phyloP scores from a whole-genome alignment of 2,329 filamentous ascomycete species.

The Rhynchosporium secalis region DNA sequence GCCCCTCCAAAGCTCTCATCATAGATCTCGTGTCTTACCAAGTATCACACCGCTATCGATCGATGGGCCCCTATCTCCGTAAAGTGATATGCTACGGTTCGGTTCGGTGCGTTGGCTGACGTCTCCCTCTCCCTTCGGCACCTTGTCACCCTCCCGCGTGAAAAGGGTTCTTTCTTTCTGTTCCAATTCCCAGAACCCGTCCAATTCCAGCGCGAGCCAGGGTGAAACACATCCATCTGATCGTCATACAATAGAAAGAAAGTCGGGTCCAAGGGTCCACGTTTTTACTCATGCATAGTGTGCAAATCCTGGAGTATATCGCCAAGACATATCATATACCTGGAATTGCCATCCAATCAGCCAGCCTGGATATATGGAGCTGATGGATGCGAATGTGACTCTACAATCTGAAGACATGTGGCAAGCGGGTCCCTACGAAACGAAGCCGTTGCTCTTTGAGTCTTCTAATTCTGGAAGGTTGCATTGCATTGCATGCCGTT shows the following conservation, averaged over 20 bases:
- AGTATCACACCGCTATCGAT: slow-evolving; percentile 13
- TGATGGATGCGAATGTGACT: neutral
- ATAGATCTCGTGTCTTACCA: neutral
- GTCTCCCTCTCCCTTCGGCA: neutral
- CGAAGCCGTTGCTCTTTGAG: neutral
- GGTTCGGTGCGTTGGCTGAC: neutral
- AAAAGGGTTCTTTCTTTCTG: slow-evolving; percentile 1
- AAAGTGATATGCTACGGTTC: neutral
- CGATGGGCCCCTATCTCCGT: neutral
- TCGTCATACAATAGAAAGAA: slow-evolving; percentile 19
- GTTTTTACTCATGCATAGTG: slow-evolving; percentile 31
- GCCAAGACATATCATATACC: neutral
- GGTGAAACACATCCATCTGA: slow-evolving; percentile 31
- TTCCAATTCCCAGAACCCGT: slow-evolving; percentile 22
- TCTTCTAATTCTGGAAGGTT: neutral
- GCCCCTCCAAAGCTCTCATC: slow-evolving; percentile 6
- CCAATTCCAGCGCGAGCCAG: slow-evolving; percentile 22
- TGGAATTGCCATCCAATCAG: slow-evolving; percentile 8
- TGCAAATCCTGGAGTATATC: slow-evolving; percentile 17
- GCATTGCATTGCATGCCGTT: slow-evolving; percentile 1
- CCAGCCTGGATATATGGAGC: neutral
- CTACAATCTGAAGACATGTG: slow-evolving; percentile 1
- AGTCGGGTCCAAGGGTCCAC: slow-evolving; percentile 16
- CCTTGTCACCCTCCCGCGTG: slow-evolving; percentile 8
- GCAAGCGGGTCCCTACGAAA: neutral